Percentiles rank a stretch among this genome's conserved stretches.
Evolutionary conservation across 257 asterid species (phyloP).

Genomic region (Solanum virginianum): DNA sequence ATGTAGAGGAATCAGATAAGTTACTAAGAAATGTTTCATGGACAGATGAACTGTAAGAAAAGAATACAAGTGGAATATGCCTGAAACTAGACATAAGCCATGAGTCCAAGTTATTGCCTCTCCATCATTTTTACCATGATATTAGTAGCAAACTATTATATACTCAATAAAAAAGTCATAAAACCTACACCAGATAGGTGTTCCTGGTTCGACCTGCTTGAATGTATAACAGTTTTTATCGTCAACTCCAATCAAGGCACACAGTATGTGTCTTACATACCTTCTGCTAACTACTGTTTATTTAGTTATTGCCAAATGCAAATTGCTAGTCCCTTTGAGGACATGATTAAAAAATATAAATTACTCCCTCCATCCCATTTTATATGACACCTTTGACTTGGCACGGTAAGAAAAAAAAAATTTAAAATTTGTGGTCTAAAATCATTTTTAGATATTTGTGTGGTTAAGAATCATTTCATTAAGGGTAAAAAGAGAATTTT

Average conservation of each 20-base stretch:
- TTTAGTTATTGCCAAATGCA: neutral
- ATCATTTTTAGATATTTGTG: too few relatives aligned
- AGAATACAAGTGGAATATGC: neutral
- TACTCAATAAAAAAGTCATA: neutral
- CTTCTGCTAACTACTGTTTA: neutral
- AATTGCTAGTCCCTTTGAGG: neutral
- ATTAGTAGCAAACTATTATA: neutral
- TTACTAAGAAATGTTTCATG: neutral
- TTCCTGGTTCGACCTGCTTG: neutral
- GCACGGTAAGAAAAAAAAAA: too few relatives aligned
- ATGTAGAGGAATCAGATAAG: neutral
- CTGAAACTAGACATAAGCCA: neutral
- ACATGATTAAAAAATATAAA: neutral
- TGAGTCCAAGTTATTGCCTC: neutral
- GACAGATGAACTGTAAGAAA: neutral
- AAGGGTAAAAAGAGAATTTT: too few relatives aligned
- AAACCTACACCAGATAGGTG: neutral
- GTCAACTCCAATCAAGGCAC: neutral
- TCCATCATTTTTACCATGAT: neutral
- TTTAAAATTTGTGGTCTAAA: too few relatives aligned
- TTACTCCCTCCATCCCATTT: neutral
- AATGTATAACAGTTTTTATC: neutral
- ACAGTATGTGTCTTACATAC: neutral
- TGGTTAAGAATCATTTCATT: too few relatives aligned
- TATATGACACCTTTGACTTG: too few relatives aligned